phyloP scores from a whole-genome alignment of 805 yeast genomes.

The Cyberlindnera euphorbiiphila region DNA sequence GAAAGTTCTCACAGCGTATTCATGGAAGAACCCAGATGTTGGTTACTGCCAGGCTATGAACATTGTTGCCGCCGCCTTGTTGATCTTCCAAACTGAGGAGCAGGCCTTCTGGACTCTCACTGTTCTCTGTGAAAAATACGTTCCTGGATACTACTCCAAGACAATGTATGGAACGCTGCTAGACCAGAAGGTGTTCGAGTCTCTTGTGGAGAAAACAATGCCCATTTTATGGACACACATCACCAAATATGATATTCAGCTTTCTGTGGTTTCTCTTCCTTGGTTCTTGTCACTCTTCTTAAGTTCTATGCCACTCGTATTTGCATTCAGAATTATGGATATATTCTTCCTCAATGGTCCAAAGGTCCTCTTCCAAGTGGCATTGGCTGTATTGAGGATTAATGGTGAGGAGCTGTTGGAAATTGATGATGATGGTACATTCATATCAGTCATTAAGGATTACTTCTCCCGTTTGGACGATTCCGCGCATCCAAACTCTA shows the following conservation, averaged over 20 bases:
- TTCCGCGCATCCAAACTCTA: constrained; percentile 70
- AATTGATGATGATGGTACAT: constrained; percentile 89
- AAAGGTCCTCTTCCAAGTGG: constrained; percentile 84
- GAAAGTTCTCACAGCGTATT: constrained; percentile 86
- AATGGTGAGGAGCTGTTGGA: constrained; percentile 80
- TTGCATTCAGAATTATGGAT: constrained; percentile 88
- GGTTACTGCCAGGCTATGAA: constrained; percentile 99
- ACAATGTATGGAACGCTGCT: constrained; percentile 96
- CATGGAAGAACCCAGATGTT: constrained; percentile 95
- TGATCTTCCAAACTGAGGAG: constrained; percentile 89
- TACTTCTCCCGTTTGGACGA: constrained; percentile 77
- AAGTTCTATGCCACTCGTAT: constrained; percentile 91
- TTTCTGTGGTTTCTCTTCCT: constrained; percentile 89
- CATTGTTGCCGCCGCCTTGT: constrained; percentile 75
- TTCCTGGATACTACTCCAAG: constrained; percentile 94
- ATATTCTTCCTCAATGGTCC: constrained; percentile 89
- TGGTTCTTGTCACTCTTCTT: constrained; percentile 92
- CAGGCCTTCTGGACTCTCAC: constrained; percentile 95
- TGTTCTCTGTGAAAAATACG: constrained; percentile 73
- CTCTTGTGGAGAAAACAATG: constrained; percentile 82
- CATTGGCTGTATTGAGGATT: constrained; percentile 81
- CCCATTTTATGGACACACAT: constrained; percentile 87
- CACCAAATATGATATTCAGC: constrained; percentile 73
- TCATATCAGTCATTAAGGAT: constrained; percentile 78
- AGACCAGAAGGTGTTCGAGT: constrained; percentile 92